Conservation (phyloP, 176 grass and related monocot genomes). For the Aegilops bicornis region DNA sequence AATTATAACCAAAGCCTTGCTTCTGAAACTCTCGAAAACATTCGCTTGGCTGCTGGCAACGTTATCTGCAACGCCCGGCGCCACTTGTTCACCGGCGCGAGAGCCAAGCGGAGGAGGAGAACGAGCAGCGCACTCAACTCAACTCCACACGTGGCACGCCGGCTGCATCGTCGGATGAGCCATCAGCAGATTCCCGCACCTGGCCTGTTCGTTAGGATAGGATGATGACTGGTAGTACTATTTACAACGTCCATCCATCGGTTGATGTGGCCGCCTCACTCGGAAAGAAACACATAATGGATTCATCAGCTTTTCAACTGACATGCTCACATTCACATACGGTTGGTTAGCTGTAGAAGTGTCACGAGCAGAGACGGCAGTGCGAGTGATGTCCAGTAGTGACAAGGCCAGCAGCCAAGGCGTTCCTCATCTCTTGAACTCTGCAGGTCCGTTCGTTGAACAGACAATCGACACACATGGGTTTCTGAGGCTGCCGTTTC, state of each 20-base stretch:
- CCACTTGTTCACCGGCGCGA: constrained; percentile 34
- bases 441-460: background rate
- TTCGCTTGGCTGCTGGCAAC: background rate
- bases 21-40: constrained; percentile 39
- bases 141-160: constrained; percentile 27
- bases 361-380: background rate
- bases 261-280: too few relatives aligned
- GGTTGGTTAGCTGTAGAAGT: background rate
- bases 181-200: background rate
- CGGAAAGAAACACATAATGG: too few relatives aligned
- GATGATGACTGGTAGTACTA: background rate
- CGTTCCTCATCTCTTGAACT: background rate
- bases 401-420: background rate
- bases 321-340: too few relatives aligned
- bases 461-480: background rate
- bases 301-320: too few relatives aligned
- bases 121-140: constrained; percentile 34
- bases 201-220: background rate
- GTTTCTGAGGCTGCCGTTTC: background rate
- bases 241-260: too few relatives aligned
- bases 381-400: background rate
- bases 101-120: background rate
- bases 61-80: background rate
- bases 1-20: background rate
- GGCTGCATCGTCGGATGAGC: background rate